Evolutionary conservation across 495 filamentous ascomycete genomes (phyloP), one percentile per base, ranked within the genome.

Genomic region (Penicillium cinerascens): DNA sequence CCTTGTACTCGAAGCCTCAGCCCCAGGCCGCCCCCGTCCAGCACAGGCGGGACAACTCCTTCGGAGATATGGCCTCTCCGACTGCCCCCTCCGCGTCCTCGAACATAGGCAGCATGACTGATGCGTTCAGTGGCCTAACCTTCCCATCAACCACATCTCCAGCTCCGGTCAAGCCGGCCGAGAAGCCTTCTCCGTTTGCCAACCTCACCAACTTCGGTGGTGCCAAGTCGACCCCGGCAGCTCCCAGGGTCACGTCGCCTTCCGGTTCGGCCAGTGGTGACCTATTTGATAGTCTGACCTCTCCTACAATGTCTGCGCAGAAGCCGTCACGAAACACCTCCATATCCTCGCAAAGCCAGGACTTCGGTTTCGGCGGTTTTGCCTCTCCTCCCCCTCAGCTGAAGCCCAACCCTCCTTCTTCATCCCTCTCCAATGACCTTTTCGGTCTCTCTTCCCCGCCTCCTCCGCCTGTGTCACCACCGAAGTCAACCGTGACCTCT

Each of bases 1-100:
- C 95, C 2, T 77, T 98, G 7, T 98, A 98, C 64, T 88, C 93
- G 33, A 89, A 92, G 37, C 86, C 88, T 37, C 88, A 87, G 16
- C 78, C 77, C 38, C 87, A 86, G n/a, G 78, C 77, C 9, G 61
- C 72, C 20, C 82, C 81, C 45, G 62, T 68, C 33, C 75, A 80
- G 49, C 74, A 79, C 51, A 78, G 80, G 53, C 84, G 85, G 22
- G 81, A 79, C 42, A 66, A 74, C 42, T 83, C 85, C 0, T 87
- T 90, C 63, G 87, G 88, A 36, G 81, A 80, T 42, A 78, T 89
- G 75, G 75, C 84, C 52, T 84, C 84, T 29, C 78, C 83, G 7
- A 45, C 75, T 22, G 53, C 74, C 27, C 56, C 51, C 69, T 70
- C 65, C 63, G 70, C 54, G 64, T 73, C 66, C 55, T 73, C 76